Evolutionary conservation across 768 basidiomycete genomes (phyloP), one percentile per base, ranked within the genome.

Genomic region (Lepiota venenata): DNA sequence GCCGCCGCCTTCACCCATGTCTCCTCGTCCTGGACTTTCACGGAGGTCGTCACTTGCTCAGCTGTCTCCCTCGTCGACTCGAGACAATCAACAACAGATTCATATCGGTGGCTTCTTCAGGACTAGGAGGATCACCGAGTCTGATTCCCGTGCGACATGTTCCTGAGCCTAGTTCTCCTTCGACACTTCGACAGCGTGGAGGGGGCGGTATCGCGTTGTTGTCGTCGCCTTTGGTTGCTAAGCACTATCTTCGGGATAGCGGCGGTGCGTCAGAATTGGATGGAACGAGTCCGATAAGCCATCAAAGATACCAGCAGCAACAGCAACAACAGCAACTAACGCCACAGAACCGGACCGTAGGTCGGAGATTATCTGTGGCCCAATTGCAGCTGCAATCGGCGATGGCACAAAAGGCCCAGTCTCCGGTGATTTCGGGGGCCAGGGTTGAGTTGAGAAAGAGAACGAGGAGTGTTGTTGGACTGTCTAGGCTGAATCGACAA

Each of bases 41-140:
- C 47, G 40, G 2, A 50, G 56, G 18, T 41, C 52, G 20, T 60
- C 61, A 12, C 41, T 53, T 27, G 51, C 49, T 22, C 56, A 62
- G 36, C 32, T 60, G 12, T 53, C 45, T 38, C 18, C 48, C 27
- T 38, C 58, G 12, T 53, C 45, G 42, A 25, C 48, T 32, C 20
- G 25, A n/a, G 16, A 48, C 51, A 41, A 50, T 41, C 45, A 29
- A 47, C 27, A 35, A 35, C 15, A 36, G 42, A n/a, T 11, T 20
- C 44, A 40, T 12, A 15, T 12, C 12, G 18, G 20, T 18, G 18
- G 20, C n/a, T 20, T 11, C 46, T 32, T 15, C 39, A 10, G 18
- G 16, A 9, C 7, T 32, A 22, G 53, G 36, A 20, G 53, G 36
- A 6, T 47, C 46, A n/a, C 4, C 53, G 11, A 43, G 27, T 16